phyloP scores from a whole-genome alignment of 257 asterid genomes.

The Solanum lycopersicoides region DNA sequence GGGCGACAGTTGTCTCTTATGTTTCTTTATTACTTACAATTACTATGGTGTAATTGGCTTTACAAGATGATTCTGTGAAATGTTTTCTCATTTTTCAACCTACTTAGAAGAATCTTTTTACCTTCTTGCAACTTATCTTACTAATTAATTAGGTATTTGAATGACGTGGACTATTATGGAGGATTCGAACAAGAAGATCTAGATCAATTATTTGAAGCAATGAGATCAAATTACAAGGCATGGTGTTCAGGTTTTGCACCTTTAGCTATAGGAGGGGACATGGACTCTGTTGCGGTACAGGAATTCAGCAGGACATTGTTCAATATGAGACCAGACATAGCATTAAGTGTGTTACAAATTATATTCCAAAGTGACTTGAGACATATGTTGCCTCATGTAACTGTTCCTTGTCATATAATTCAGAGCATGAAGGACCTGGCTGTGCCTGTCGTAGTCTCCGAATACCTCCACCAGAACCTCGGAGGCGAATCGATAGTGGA shows the following conservation, averaged over 20 bases:
- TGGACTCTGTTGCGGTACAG: constrained; percentile 68
- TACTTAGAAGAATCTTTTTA: background rate
- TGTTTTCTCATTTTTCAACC: background rate
- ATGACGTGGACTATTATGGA: constrained; percentile 67
- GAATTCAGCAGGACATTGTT: constrained; percentile 82
- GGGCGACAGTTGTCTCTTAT: background rate
- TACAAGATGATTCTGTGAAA: background rate
- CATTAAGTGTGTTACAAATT: constrained; percentile 48
- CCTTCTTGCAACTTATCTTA: background rate
- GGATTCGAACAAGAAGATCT: constrained; percentile 70
- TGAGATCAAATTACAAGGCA: constrained; percentile 61
- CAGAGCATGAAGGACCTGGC: constrained; percentile 82
- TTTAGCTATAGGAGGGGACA: constrained; percentile 71
- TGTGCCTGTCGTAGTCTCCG: constrained; percentile 71
- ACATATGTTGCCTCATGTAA: constrained; percentile 36
- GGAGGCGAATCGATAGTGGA: constrained; percentile 65
- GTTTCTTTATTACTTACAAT: background rate
- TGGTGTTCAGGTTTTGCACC: constrained; percentile 86
- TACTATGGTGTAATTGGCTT: constrained; percentile 1
- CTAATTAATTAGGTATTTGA: constrained; percentile 29
- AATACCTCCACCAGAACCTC: constrained; percentile 56
- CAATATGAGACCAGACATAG: constrained; percentile 88
- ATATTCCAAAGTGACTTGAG: constrained; percentile 56
- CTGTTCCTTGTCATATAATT: constrained; percentile 65
- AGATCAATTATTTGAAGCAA: constrained; percentile 43